Base-by-base conservation (phyloP, 495 filamentous ascomycete genomes). In the Aspergillus haitiensis region DNA sequence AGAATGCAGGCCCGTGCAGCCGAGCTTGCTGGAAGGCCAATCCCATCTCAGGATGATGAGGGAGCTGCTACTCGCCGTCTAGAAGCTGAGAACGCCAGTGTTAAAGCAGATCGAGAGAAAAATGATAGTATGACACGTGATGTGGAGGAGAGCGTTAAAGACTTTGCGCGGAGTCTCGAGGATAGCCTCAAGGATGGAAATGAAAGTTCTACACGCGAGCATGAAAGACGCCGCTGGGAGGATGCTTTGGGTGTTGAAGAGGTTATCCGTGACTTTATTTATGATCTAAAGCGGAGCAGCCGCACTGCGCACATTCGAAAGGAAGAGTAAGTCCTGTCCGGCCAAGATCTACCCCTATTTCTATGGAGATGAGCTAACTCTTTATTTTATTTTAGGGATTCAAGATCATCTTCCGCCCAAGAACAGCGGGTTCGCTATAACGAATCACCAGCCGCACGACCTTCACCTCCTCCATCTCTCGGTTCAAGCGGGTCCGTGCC, bases 1-100 rank as follows among this genome's bases (percentile, higher is more conserved):
- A 94, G 96, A 84, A 97, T 99, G 94, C 93, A 98, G 76, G 92
- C 96, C 61, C 88, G 93, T 44, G 90, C 93, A 64, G 95, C 95
- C 51, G 93, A 93, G 39, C 76, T 99, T 63, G 89, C 92, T 46
- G 95, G 95, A 39, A 88, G 86, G 69, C 89, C 91, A 62, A 73
- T 86, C 31, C 74, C 79, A 10, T 76, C 74, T 50, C 81, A 82
- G 39, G 85, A 90, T 58, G 89, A 92, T 67, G 80, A 85, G 6
- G 90, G 84, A 56, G 90, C 91, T 9, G 87, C 92, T 39, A 78
- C 87, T 59, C 89, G 91, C 72, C 83, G 90, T 11, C 70, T 97
- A 33, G 93, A 97, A 67, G 88, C 93, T 54, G 94, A 99, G 72
- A 94, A 81, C 69, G 83, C 87, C 55, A 88, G 84, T 56, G 82